Evolutionary conservation across 2,329 filamentous ascomycete genomes (phyloP).

Genomic region (Onygenales sp.): DNA sequence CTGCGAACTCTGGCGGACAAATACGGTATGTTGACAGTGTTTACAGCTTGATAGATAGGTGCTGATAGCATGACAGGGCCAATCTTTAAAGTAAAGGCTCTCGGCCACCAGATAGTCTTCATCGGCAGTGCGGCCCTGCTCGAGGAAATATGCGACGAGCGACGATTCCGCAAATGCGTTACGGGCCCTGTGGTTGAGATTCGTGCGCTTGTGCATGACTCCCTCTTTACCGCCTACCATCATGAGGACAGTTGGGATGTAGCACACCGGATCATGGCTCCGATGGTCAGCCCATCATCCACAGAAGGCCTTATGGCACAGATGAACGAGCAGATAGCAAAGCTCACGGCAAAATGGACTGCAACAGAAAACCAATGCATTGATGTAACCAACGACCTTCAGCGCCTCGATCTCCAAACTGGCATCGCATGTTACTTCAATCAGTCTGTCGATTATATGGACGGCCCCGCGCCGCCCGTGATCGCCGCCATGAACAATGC

Average conservation of each 20-base stretch:
- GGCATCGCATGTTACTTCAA: slow-evolving; percentile 44
- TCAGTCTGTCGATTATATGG: slow-evolving; percentile 40
- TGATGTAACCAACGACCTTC: slow-evolving; percentile 41
- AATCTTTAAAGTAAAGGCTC: slow-evolving; percentile 49
- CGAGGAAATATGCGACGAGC: slow-evolving; percentile 58
- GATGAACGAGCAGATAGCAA: slow-evolving; percentile 40
- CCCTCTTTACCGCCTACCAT: slow-evolving; percentile 53
- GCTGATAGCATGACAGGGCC: slow-evolving; percentile 34
- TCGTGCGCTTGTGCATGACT: slow-evolving; percentile 53
- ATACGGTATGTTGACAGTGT: slow-evolving; percentile 29
- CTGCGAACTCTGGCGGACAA: slow-evolving; percentile 40
- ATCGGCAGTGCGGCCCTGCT: slow-evolving; percentile 47
- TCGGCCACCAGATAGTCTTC: slow-evolving; percentile 39
- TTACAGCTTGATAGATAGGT: background rate
- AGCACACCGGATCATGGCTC: slow-evolving; percentile 44
- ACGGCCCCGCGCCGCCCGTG: slow-evolving; percentile 39
- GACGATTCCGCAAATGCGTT: slow-evolving; percentile 44
- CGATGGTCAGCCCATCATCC: slow-evolving; percentile 34
- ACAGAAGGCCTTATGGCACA: slow-evolving; percentile 36
- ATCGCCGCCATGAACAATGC: slow-evolving; percentile 46
- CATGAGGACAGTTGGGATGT: slow-evolving; percentile 52
- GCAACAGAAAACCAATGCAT: slow-evolving; percentile 26
- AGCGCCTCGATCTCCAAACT: slow-evolving; percentile 45
- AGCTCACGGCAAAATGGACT: slow-evolving; percentile 44
- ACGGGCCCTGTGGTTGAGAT: slow-evolving; percentile 49